Evolutionary conservation across 2,329 filamentous ascomycete species (phyloP), one percentile per base, ranked within the genome.

Genomic region (Penicillium fuscoglaucum): DNA sequence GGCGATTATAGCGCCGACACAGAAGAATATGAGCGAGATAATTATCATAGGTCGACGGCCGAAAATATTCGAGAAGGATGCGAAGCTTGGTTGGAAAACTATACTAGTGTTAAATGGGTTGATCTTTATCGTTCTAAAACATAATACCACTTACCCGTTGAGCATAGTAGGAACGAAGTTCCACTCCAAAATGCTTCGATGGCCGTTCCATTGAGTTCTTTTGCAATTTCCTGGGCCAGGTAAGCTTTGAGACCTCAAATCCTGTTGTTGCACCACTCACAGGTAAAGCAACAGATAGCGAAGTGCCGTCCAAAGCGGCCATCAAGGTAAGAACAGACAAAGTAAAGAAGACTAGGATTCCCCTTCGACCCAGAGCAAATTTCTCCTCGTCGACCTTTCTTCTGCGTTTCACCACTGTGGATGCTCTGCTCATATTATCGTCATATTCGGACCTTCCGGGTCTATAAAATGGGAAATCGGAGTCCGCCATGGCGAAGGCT

Each of bases 51-150:
- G 72, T 45, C 76, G 76, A 4, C 80, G 75, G 9, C 80, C 80
- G 47, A 82, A 81, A 21, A 80, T 78, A 45, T 80, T 74, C 5
- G 79, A 80, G 40, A 82, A 70, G 0, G 76, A 75, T 4, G 77
- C 78, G 50, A 79, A 79, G 60, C 75, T 79, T 0, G 82, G 82
- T 65, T 84, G 81, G 59, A 83, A 82, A 26, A 83, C 75, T 66
- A 69, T 67, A 4, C 40, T 68, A 66, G 29, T 7, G 63, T 52
- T 29, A 57, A 41, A 37, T 43, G n/a, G 15, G n/a, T n/a, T n/a
- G 6, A 26, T 48, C 7, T 4, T 8, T 17, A 10, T 19, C 1
- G 0, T 9, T 29, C 7, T 9, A 7, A 9, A 21, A 24, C 0
- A 43, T 4, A 7, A 37, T 4, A 10, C 13, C 1, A 39, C 49